phyloP scores from a whole-genome alignment of 257 asterid species.

The Rehmannia glutinosa region DNA sequence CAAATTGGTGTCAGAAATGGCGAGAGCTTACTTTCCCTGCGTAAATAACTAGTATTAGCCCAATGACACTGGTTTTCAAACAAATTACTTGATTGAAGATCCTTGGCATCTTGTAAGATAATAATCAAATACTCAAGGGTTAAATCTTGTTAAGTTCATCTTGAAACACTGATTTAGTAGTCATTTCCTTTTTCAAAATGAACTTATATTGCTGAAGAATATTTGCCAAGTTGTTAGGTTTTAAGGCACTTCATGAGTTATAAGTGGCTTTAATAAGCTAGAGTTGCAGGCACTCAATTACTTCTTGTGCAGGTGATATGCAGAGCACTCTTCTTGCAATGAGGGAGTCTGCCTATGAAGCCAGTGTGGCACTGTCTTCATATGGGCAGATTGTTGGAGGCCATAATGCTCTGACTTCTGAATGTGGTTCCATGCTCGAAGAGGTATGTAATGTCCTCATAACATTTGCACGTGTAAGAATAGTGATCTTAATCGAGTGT shows the following conservation, averaged over 20 bases:
- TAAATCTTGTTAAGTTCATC: slow-evolving; percentile 1
- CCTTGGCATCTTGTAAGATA: slow-evolving; percentile 16
- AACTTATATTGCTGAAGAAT: slow-evolving; percentile 8
- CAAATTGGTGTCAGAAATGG: neutral
- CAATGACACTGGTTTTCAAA: neutral
- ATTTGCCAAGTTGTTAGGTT: neutral
- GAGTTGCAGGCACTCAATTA: neutral
- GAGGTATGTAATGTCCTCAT: slow-evolving; percentile 51
- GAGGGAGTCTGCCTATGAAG: slow-evolving; percentile 86
- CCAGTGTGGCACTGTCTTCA: slow-evolving; percentile 76
- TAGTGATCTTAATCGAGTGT: neutral
- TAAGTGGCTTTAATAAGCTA: slow-evolving; percentile 9
- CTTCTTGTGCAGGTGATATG: slow-evolving; percentile 61
- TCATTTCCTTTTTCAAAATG: slow-evolving; percentile 6
- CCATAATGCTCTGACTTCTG: slow-evolving; percentile 91
- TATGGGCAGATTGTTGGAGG: slow-evolving; percentile 69
- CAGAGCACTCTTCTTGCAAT: slow-evolving; percentile 86
- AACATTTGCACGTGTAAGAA: slow-evolving; percentile 1
- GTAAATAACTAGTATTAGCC: neutral
- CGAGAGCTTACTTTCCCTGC: slow-evolving; percentile 7
- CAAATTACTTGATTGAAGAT: slow-evolving; percentile 2
- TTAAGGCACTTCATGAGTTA: slow-evolving; percentile 10
- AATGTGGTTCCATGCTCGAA: slow-evolving; percentile 99
- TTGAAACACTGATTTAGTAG: slow-evolving; percentile 1
- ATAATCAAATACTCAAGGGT: neutral